Base-by-base conservation (phyloP, 78 protist genomes). In the Tieghemostelium lacteum region DNA sequence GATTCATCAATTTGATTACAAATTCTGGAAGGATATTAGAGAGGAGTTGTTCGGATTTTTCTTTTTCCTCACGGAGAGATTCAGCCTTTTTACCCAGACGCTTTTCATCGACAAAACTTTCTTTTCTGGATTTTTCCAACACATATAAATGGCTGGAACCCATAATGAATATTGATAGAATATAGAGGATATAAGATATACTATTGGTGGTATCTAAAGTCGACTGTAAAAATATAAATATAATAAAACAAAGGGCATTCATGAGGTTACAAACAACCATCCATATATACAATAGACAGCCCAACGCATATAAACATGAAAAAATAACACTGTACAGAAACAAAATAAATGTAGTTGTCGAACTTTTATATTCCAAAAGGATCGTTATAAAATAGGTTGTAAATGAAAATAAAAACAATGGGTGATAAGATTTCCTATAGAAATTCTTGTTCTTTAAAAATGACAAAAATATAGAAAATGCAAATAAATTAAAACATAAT, bases 41-140 rank as follows among this genome's bases (percentile, higher is more conserved):
- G 12, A 83, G 39, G 19, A 83, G 69, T 58, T 67, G 75, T 70
- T 72, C 75, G 31, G 91, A 70, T 60, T 83, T 83, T 50, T 83
- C 91, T 45, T 69, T 83, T 83, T 83, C 78, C 10, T 24, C 64
- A 34, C 58, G 66, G 40, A 83, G 45, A n/a, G 55, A 22, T 28
- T 69, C 75, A 17, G 91, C 66, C 54, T 83, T 73, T 20, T 60
- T 70, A 37, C 55, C 33, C 33, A 83, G 36, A 58, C 75, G 66
- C 36, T 69, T 83, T 57, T 73, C 65, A 39, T 72, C 91, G 10
- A 83, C 75, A 83, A 69, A 83, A 58, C 91, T 69, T 78, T 83
- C 91, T 83, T 83, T 83, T 60, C 91, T 83, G n/a, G 75, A 83
- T 52, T 83, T 83, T 60, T 83, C 91, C 37, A 83, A 83, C 3